Conservation (phyloP, 2,329 filamentous ascomycete genomes). For the Exophiala sp. region DNA sequence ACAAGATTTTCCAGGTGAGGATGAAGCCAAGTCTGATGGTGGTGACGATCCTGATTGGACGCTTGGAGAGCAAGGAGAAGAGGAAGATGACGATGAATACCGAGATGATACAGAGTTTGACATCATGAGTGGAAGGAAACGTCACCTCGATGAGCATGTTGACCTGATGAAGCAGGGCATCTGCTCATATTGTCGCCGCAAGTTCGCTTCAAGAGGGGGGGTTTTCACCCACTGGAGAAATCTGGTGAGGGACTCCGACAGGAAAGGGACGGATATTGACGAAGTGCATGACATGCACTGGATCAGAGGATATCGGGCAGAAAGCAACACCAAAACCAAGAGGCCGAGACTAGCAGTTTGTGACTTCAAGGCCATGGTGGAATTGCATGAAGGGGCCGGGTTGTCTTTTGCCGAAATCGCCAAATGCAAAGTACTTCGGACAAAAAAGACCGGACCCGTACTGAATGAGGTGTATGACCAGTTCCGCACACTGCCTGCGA, state of each 20-base stretch:
- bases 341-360: constrained; percentile 13
- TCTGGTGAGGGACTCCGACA: constrained; percentile 13
- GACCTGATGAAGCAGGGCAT: constrained; percentile 18
- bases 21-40: neutral
- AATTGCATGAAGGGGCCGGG: constrained; percentile 25
- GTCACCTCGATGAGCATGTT: constrained; percentile 8
- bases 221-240: constrained; percentile 23
- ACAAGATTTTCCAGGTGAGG: constrained; percentile 18
- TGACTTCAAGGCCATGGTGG: constrained; percentile 24
- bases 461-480: constrained; percentile 22
- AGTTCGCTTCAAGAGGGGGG: constrained; percentile 12
- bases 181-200: constrained; percentile 23
- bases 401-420: constrained; percentile 26
- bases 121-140: neutral
- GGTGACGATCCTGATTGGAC: constrained; percentile 1
- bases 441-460: constrained; percentile 10
- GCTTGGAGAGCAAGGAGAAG: constrained; percentile 2
- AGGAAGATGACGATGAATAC: neutral
- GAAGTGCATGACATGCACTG: constrained; percentile 25
- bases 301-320: constrained; percentile 16
- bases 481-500: constrained; percentile 14
- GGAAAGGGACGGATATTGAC: constrained; percentile 9
- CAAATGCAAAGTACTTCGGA: constrained; percentile 13
- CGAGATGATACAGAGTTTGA: neutral
- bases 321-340: neutral